Base-by-base conservation (phyloP, 2,329 filamentous ascomycete genomes). In the Bimuria novae-zelandiae region DNA sequence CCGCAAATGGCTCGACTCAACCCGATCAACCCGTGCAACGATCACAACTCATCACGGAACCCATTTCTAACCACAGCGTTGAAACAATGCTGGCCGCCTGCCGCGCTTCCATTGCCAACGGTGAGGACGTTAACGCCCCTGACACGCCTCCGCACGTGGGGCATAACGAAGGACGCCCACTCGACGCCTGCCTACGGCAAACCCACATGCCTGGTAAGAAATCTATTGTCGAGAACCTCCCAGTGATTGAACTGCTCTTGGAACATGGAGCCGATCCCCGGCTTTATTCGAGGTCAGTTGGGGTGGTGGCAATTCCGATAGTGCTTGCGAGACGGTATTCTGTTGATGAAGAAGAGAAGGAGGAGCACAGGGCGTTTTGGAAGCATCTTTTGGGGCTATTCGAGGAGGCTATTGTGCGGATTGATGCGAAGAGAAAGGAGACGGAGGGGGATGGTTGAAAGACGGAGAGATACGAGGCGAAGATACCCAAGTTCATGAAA, bases 231-330 rank as follows among this genome's bases (percentile, higher is more conserved):
- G 54, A 56, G 14, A 56, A 56, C 23, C 41, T 56, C 25, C 54
- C 47, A 74, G 89, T 93, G 50, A 90, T 97, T 62, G 88, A 96
- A 69, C 84, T 97, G 6, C 84, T 97, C 27, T 86, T 97, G 27
- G 85, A 93, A 65, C 84, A 90, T 71, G 93, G 93, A 65, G 93
- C 92, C 62, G 92, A 97, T 72, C 91, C 92, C 54, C 84, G 50
- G 19, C 36, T 56, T 29, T 42, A 29, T 22, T 43, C 35, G 27
- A 35, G n/a, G 30, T 47, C 54, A 25, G 19, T 40, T 41, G 30
- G 41, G n/a, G 12, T 22, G 4, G 7, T 6, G 35, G 11, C 17
- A 4, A 14, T 45, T 33, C 54, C 54, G 47, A 51, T 52, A 2
- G 5, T 42, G 21, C 35, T 35, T 44, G 54, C 54, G 40, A 51